phyloP scores from a whole-genome alignment of 1,284 basidiomycete species.

The Malassezia furfur region DNA sequence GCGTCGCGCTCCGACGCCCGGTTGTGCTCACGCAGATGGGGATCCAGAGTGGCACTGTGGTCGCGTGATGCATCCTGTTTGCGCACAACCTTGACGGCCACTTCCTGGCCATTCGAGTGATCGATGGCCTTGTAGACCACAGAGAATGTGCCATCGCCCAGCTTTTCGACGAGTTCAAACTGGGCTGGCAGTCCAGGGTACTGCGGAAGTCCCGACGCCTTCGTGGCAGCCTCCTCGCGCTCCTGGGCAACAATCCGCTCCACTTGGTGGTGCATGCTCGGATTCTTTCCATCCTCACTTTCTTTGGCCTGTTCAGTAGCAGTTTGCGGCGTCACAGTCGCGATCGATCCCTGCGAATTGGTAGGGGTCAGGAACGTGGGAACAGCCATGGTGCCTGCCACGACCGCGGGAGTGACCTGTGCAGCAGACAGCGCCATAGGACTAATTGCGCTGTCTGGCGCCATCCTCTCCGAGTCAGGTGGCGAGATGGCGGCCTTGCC shows the following conservation, averaged over 20 bases:
- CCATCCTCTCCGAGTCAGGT: not conserved
- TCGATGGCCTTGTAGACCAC: slow-evolving; percentile 93
- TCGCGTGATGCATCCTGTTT: slow-evolving; percentile 72
- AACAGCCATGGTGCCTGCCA: slow-evolving; percentile 1
- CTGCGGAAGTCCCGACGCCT: slow-evolving; percentile 1
- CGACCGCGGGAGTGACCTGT: slow-evolving; percentile 16
- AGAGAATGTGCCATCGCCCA: slow-evolving; percentile 73
- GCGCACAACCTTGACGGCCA: slow-evolving; percentile 94
- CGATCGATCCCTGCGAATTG: not conserved
- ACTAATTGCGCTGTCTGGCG: not conserved
- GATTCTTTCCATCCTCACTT: not conserved
- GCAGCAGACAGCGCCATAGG: not conserved
- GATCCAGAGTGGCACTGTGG: slow-evolving; percentile 27
- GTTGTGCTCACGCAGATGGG: slow-evolving; percentile 43
- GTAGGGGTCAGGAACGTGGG: not conserved
- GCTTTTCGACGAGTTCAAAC: slow-evolving; percentile 37
- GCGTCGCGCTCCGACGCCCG: slow-evolving; percentile 65
- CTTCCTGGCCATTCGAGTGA: slow-evolving; percentile 64
- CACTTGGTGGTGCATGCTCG: not conserved
- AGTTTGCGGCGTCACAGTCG: not conserved
- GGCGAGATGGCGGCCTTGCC: slow-evolving; percentile 28
- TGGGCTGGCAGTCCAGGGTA: slow-evolving; percentile 21
- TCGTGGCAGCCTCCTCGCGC: slow-evolving; percentile 18
- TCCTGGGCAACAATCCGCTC: slow-evolving; percentile 3
- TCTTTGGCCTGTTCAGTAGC: not conserved